Evolutionary conservation across 306 rosid species (phyloP).

Genomic region (Castanea crenata): DNA sequence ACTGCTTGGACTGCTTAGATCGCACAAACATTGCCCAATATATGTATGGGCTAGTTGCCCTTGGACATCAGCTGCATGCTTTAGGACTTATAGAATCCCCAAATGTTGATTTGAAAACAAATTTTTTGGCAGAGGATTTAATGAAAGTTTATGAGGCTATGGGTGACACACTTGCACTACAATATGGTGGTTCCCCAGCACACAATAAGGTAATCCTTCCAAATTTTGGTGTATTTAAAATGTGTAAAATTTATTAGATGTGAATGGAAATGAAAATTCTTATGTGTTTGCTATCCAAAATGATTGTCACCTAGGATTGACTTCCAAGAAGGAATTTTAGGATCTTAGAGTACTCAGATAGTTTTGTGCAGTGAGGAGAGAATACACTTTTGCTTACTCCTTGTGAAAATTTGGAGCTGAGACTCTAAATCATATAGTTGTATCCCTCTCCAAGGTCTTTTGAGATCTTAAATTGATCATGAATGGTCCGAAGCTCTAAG

Average conservation of each 20-base stretch:
- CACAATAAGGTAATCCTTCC: conserved; percentile 80
- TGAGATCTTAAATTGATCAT: neutral
- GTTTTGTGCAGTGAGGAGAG: no score
- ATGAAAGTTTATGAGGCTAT: conserved; percentile 80
- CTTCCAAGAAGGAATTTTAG: no score
- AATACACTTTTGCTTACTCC: neutral
- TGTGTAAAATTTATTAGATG: neutral
- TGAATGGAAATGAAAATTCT: neutral
- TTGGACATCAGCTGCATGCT: conserved; percentile 70
- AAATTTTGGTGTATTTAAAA: neutral
- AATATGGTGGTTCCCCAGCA: conserved; percentile 97
- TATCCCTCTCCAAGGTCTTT: neutral
- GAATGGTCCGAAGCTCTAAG: neutral
- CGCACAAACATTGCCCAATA: conserved; percentile 97
- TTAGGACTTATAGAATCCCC: conserved; percentile 60
- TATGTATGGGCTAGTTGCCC: conserved; percentile 77
- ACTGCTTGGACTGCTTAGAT: conserved; percentile 93
- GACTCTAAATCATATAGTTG: neutral
- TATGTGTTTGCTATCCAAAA: neutral
- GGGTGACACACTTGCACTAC: conserved; percentile 91
- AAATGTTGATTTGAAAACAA: conserved; percentile 55
- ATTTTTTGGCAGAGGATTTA: conserved; percentile 74
- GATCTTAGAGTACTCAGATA: no score
- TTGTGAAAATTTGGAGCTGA: neutral
- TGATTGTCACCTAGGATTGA: neutral